Evolutionary conservation across 495 filamentous ascomycete species (phyloP).

Genomic region (Podospora sp.): DNA sequence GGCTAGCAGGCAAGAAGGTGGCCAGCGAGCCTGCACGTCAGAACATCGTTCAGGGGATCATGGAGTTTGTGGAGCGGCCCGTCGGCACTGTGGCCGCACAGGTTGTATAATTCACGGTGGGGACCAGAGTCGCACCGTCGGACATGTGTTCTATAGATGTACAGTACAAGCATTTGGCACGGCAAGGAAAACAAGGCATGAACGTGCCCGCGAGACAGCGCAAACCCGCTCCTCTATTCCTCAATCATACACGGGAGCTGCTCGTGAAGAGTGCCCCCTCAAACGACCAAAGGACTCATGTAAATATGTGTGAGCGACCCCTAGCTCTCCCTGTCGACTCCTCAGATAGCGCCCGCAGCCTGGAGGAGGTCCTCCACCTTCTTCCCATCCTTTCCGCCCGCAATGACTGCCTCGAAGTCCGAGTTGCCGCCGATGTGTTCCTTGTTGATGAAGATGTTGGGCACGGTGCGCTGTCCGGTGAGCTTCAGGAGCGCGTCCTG

Average conservation of each 20-base stretch:
- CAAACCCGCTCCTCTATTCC: not conserved
- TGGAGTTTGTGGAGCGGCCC: conserved; percentile 86
- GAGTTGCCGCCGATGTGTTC: conserved; percentile 97
- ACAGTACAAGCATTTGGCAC: not conserved
- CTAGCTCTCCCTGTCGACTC: not conserved
- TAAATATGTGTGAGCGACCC: not conserved
- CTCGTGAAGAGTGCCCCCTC: not conserved
- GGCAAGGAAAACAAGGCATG: not conserved
- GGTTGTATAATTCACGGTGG: conserved; percentile 46
- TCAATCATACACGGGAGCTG: not conserved
- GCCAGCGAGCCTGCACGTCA: conserved; percentile 79
- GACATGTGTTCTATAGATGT: not conserved
- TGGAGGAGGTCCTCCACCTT: conserved; percentile 43
- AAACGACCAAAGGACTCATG: not conserved
- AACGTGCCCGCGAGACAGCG: not conserved
- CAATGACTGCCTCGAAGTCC: conserved; percentile 69
- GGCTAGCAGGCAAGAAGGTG: conserved; percentile 83
- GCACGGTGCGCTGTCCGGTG: conserved; percentile 81
- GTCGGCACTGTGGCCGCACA: conserved; percentile 81
- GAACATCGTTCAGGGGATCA: conserved; percentile 83
- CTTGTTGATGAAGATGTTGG: conserved; percentile 90
- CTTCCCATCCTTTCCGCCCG: conserved; percentile 42
- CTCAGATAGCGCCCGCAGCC: conserved; percentile 43
- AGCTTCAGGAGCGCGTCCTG: conserved; percentile 83
- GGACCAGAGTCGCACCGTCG: not conserved